Conservation (phyloP, 116 monocot genomes). For the Posidonia oceanica region DNA sequence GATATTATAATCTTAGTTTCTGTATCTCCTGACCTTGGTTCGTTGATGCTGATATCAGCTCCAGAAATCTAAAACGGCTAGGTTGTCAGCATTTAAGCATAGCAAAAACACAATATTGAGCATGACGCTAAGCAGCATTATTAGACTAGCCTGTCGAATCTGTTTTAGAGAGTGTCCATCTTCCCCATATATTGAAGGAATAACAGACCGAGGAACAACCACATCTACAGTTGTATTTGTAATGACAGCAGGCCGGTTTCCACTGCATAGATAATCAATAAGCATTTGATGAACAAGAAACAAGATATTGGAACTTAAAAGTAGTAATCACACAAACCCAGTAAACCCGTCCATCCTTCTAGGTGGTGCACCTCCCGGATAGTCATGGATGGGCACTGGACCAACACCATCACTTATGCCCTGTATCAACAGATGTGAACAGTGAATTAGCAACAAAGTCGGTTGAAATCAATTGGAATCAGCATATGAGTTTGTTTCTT, state of each 20-base stretch:
- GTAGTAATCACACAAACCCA: slow-evolving; percentile 30
- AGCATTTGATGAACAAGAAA: neutral
- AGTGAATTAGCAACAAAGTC: neutral
- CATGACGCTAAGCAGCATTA: neutral
- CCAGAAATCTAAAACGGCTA: slow-evolving; percentile 63
- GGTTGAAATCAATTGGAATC: neutral
- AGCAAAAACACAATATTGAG: neutral
- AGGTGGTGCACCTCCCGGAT: slow-evolving; percentile 28
- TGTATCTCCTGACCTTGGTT: slow-evolving; percentile 61
- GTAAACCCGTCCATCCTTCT: slow-evolving; percentile 54
- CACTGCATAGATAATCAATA: slow-evolving; percentile 28
- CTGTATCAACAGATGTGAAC: slow-evolving; percentile 13
- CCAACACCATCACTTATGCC: slow-evolving; percentile 42
- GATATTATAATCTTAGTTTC: slow-evolving; percentile 84
- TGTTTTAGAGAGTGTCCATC: slow-evolving; percentile 63
- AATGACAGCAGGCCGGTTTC: slow-evolving; percentile 36
- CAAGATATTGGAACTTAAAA: slow-evolving; percentile 1
- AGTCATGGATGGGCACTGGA: slow-evolving; percentile 46
- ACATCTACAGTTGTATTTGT: slow-evolving; percentile 79
- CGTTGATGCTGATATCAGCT: slow-evolving; percentile 86
- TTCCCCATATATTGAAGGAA: slow-evolving; percentile 74
- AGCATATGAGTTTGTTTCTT: too few species aligned
- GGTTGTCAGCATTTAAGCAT: neutral
- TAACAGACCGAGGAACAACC: slow-evolving; percentile 58
- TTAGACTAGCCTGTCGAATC: slow-evolving; percentile 65